Percentiles rank a stretch among this genome's conserved stretches.
Conservation (phyloP, 371 early-diverging fungal species). For the Apophysomyces sp. region DNA sequence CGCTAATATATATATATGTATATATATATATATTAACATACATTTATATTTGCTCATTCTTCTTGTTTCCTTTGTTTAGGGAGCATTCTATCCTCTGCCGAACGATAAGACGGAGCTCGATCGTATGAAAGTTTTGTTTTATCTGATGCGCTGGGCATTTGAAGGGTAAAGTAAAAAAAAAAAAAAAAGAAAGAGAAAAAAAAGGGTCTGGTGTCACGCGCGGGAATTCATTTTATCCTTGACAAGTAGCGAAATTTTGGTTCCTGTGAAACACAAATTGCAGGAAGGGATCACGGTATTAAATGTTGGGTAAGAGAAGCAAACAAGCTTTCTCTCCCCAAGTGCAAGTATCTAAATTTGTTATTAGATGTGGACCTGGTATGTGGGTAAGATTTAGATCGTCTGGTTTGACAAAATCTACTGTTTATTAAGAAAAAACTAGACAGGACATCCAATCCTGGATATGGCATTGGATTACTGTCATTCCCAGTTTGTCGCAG, state of each 20-base stretch:
- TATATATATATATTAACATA: too few species aligned
- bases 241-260: conserved; percentile 15
- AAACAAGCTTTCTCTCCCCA: neutral
- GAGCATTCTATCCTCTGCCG: conserved; percentile 11
- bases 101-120: conserved; percentile 33
- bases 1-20: too few species aligned
- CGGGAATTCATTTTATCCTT: neutral
- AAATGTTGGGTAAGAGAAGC: conserved; percentile 22
- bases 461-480: conserved; percentile 29
- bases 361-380: conserved; percentile 27
- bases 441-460: conserved; percentile 30
- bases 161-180: conserved; percentile 18
- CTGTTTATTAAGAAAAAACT: neutral
- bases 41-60: neutral
- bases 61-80: neutral
- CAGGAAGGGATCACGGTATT: conserved; percentile 21
- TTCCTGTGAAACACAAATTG: conserved; percentile 20
- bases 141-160: conserved; percentile 30
- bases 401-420: neutral
- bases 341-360: neutral
- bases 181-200: neutral
- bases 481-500: conserved; percentile 16
- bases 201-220: neutral
- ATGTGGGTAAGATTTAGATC: conserved; percentile 24
- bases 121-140: conserved; percentile 22